A percentile compares a stretch with the other conserved stretches of the same genome.
Conservation (phyloP, 805 yeast genomes). For the Kazachstania psychrophila region DNA sequence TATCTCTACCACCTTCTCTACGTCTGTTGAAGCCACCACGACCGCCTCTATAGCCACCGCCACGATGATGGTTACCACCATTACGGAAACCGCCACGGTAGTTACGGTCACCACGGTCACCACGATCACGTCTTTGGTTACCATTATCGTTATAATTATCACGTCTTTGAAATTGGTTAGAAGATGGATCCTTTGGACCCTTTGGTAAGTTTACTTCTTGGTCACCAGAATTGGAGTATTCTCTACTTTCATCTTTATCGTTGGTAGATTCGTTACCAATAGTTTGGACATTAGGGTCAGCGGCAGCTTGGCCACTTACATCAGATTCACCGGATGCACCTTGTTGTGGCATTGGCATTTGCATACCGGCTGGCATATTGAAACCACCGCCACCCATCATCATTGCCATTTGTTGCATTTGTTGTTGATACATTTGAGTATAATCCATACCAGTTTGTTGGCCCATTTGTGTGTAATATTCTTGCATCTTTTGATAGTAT, state of each 20-base stretch:
- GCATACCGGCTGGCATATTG: slow-evolving; percentile 10
- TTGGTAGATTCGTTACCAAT: slow-evolving; percentile 19
- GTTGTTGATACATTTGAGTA: slow-evolving; percentile 30
- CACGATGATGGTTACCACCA: slow-evolving; percentile 25
- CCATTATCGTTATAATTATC: slow-evolving; percentile 32
- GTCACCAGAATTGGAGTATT: slow-evolving; percentile 9
- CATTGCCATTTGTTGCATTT: slow-evolving; percentile 29
- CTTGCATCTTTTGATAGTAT: slow-evolving; percentile 56
- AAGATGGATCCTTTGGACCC: slow-evolving; percentile 39
- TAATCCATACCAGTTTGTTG: slow-evolving; percentile 31
- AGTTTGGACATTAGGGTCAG: slow-evolving; percentile 23
- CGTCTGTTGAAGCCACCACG: slow-evolving; percentile 28
- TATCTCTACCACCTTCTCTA: slow-evolving; percentile 30
- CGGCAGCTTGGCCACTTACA: slow-evolving; percentile 10
- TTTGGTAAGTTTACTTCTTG: slow-evolving; percentile 38
- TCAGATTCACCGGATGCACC: slow-evolving; percentile 10
- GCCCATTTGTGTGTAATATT: slow-evolving; percentile 34
- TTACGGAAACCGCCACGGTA: too few species aligned
- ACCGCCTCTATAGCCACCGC: slow-evolving; percentile 30
- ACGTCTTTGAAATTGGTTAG: slow-evolving; percentile 34
- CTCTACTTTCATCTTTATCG: neutral
- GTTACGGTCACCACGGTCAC: slow-evolving; percentile 41
- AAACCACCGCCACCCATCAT: slow-evolving; percentile 16
- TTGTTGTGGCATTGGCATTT: slow-evolving; percentile 1
- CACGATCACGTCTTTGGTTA: slow-evolving; percentile 42